Evolutionary conservation across 1,284 basidiomycete species (phyloP).

Genomic region (Trichosporon sp.): DNA sequence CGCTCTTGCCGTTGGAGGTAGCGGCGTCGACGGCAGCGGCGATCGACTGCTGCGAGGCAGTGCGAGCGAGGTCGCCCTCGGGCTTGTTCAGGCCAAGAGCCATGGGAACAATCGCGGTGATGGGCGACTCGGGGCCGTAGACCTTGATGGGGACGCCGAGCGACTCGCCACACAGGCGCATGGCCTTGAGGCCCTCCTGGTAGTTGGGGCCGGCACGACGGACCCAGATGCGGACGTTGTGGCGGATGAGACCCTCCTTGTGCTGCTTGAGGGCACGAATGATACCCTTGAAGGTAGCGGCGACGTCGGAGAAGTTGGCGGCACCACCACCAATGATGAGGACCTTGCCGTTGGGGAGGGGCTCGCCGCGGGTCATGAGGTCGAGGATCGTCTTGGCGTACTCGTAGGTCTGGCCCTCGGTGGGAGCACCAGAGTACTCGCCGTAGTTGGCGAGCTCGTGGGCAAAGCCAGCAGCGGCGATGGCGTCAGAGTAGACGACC

Average conservation of each 20-base stretch:
- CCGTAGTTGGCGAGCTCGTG: conserved; percentile 99
- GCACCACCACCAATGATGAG: conserved; percentile 98
- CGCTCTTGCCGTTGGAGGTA: conserved; percentile 27
- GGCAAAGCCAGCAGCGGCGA: conserved; percentile 92
- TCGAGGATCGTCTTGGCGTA: conserved; percentile 99
- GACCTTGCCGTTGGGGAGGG: conserved; percentile 84
- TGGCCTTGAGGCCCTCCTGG: conserved; percentile 98
- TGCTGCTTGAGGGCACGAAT: conserved; percentile 94
- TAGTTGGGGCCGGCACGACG: conserved; percentile 99
- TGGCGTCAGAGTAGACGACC: conserved; percentile 69
- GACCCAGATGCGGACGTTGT: conserved; percentile 88
- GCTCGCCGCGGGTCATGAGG: conserved; percentile 84
- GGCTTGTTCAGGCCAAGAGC: conserved; percentile 70
- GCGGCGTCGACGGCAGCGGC: conserved; percentile 36
- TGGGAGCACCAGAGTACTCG: conserved; percentile 98
- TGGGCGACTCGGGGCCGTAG: conserved; percentile 96
- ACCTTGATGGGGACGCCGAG: conserved; percentile 96
- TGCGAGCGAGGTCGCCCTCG: conserved; percentile 49
- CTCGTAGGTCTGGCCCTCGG: conserved; percentile 97
- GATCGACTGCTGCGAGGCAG: conserved; percentile 32
- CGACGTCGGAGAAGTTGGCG: conserved; percentile 99
- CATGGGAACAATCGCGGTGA: conserved; percentile 96
- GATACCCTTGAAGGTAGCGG: conserved; percentile 99
- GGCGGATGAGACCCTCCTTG: conserved; percentile 75
- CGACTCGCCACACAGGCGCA: conserved; percentile 95